Evolutionary conservation across 306 rosid genomes (phyloP).

Genomic region (Begonia fuchsioides): DNA sequence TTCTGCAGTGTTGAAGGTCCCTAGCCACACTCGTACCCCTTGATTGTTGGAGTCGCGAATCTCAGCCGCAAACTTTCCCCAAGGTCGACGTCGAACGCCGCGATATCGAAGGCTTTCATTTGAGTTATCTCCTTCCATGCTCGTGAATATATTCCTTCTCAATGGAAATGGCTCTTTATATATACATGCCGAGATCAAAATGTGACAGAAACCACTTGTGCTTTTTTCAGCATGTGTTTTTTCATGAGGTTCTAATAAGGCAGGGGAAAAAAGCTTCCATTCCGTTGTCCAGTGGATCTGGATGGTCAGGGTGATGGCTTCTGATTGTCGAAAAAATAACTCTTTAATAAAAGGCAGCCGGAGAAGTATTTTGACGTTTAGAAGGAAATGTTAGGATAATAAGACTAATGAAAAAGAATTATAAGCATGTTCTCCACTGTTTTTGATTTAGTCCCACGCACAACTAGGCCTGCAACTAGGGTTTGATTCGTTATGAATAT

Average conservation of each 20-base stretch:
- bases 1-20: conserved; percentile 74
- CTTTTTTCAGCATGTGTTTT: background rate
- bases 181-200: conserved; percentile 24
- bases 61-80: conserved; percentile 92
- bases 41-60: conserved; percentile 60
- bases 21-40: conserved; percentile 64
- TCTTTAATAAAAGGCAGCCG: too few species aligned
- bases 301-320: background rate
- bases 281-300: background rate
- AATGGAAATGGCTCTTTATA: conserved; percentile 7
- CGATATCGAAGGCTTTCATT: conserved; percentile 32
- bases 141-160: conserved; percentile 17
- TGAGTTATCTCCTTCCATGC: conserved; percentile 17
- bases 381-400: too few species aligned
- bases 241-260: background rate
- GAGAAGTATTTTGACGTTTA: too few species aligned
- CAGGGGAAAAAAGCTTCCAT: too few species aligned
- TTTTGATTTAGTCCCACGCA: too few species aligned
- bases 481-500: too few species aligned
- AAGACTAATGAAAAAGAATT: too few species aligned
- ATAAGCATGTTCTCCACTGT: too few species aligned
- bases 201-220: background rate
- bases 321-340: background rate
- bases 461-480: too few species aligned
- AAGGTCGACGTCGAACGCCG: conserved; percentile 59